Conservation (phyloP, 2,329 filamentous ascomycete species). For the Trichophyton rubrum region DNA sequence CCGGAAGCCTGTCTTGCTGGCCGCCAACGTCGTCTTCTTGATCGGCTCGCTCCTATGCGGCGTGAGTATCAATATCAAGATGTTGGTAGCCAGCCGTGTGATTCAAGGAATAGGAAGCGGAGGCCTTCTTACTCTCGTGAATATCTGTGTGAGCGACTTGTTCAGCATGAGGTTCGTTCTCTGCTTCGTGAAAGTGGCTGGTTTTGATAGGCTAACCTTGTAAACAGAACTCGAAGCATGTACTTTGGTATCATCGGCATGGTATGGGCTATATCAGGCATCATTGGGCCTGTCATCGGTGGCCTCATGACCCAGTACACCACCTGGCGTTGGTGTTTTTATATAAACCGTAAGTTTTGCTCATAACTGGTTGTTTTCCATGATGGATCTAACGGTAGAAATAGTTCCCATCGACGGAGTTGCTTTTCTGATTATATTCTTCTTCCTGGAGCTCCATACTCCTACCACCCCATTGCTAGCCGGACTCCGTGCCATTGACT, state of each 20-base stretch:
- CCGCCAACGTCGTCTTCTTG: constrained; percentile 50
- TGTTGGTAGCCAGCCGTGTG: constrained; percentile 50
- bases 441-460: constrained; percentile 50
- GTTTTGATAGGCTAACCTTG: neutral
- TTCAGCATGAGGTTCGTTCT: constrained; percentile 43
- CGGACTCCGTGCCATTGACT: constrained; percentile 51
- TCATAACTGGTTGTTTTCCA: neutral
- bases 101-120: constrained; percentile 54
- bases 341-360: constrained; percentile 40
- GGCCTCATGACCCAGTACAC: constrained; percentile 38
- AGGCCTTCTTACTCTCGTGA: constrained; percentile 50
- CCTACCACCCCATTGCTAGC: constrained; percentile 46
- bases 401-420: constrained; percentile 46
- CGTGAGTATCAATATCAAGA: constrained; percentile 44
- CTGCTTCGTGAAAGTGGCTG: neutral
- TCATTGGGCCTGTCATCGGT: constrained; percentile 19
- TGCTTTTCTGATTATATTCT: constrained; percentile 41
- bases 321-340: constrained; percentile 50
- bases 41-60: constrained; percentile 50
- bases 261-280: constrained; percentile 38
- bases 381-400: neutral
- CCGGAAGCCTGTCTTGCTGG: constrained; percentile 48
- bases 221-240: constrained; percentile 41
- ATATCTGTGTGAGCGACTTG: constrained; percentile 52
- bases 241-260: constrained; percentile 32